A percentile compares a stretch with the other conserved stretches of the same genome.
phyloP scores from a whole-genome alignment of 768 basidiomycete genomes.

The Boletus eberwhitei region DNA sequence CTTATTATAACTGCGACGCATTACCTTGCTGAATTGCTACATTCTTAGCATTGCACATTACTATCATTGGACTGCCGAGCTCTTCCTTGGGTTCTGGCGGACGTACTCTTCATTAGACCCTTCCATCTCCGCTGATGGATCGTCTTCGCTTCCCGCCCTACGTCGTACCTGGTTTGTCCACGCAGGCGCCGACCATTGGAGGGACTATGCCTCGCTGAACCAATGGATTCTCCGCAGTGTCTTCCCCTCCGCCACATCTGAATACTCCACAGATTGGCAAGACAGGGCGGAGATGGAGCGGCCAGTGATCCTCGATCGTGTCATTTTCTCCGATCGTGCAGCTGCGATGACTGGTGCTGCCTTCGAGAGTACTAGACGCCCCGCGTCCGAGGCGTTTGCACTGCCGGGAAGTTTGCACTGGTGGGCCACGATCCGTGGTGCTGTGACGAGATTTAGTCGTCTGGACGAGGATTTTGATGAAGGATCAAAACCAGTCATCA shows the following conservation, averaged over 20 bases:
- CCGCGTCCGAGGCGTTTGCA: constrained; percentile 69
- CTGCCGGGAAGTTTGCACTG: constrained; percentile 75
- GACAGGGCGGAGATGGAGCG: constrained; percentile 71
- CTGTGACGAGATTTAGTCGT: constrained; percentile 70
- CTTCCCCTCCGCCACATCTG: constrained; percentile 78
- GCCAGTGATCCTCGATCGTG: constrained; percentile 81
- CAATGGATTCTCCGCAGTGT: constrained; percentile 76
- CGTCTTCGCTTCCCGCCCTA: constrained; percentile 68
- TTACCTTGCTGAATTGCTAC: not conserved
- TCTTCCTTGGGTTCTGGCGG: constrained; percentile 90
- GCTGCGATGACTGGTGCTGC: constrained; percentile 73
- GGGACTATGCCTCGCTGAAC: constrained; percentile 91
- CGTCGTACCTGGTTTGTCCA: constrained; percentile 76
- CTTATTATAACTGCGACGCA: constrained; percentile 1
- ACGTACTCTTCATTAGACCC: constrained; percentile 83
- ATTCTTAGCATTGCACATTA: constrained; percentile 76
- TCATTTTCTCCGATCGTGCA: constrained; percentile 81
- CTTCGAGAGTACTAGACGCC: constrained; percentile 70
- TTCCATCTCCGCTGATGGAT: constrained; percentile 59
- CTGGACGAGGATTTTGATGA: constrained; percentile 41
- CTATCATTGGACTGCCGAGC: constrained; percentile 91
- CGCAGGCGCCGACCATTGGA: constrained; percentile 75
- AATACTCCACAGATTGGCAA: constrained; percentile 80
- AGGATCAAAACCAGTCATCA: constrained; percentile 77
- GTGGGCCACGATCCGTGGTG: constrained; percentile 79